Conservation (phyloP, 352 stramenopile genomes). For the Pythium chondricola region DNA sequence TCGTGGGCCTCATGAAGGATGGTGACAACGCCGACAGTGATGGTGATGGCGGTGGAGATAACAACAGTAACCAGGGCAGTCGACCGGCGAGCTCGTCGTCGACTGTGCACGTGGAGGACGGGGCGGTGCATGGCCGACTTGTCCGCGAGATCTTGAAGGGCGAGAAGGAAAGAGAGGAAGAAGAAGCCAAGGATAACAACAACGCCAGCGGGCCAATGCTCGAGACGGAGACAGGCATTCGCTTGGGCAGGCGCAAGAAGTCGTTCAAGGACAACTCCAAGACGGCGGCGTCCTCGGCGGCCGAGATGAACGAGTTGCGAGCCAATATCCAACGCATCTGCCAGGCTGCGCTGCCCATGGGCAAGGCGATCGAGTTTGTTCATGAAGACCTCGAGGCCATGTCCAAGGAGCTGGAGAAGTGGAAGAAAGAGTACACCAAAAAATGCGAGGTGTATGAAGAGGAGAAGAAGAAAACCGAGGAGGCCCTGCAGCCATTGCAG, state of each 20-base stretch:
- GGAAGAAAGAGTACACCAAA: slow-evolving; percentile 77
- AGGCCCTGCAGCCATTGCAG: slow-evolving; percentile 78
- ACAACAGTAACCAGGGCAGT: slow-evolving; percentile 28
- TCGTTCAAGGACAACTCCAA: slow-evolving; percentile 82
- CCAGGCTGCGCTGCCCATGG: slow-evolving; percentile 87
- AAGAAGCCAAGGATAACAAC: slow-evolving; percentile 40
- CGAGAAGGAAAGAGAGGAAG: slow-evolving; percentile 66
- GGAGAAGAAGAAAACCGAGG: slow-evolving; percentile 80
- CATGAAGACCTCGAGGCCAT: slow-evolving; percentile 93
- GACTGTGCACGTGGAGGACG: slow-evolving; percentile 26
- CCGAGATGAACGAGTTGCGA: slow-evolving; percentile 76
- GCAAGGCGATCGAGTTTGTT: slow-evolving; percentile 92
- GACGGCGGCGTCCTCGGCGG: slow-evolving; percentile 48
- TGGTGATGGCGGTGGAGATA: slow-evolving; percentile 42
- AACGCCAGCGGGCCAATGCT: slow-evolving; percentile 19
- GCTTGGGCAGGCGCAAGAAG: slow-evolving; percentile 62
- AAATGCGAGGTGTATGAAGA: slow-evolving; percentile 79
- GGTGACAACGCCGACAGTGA: slow-evolving; percentile 76
- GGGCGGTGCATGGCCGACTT: slow-evolving; percentile 51
- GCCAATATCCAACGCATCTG: slow-evolving; percentile 88
- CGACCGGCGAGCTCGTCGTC: slow-evolving; percentile 15
- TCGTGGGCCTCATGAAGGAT: slow-evolving; percentile 79
- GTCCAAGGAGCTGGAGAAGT: slow-evolving; percentile 90
- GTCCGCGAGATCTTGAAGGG: slow-evolving; percentile 84
- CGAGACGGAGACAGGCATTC: slow-evolving; percentile 69